Percentiles rank a stretch among this genome's conserved stretches.
These are phyloP conservation scores for Lentinula lateritia DNA, from an alignment of 768 basidiomycete genomes.

Conservation along the genomic window DNA sequence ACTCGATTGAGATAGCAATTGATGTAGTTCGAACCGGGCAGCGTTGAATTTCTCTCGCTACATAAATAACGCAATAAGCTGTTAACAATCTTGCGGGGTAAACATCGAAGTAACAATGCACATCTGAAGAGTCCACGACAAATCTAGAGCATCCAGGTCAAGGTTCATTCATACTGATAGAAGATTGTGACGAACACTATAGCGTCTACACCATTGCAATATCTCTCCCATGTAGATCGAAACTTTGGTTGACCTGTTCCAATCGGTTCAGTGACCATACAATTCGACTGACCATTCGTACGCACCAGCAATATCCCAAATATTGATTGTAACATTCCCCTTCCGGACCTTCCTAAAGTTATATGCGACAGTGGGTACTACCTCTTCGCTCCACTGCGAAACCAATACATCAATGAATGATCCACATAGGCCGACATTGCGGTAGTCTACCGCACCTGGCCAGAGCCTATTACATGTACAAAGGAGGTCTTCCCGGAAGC, in stretches of 20 bases:
- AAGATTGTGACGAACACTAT: conserved; percentile 59
- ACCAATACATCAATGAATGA: not conserved
- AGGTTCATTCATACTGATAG: not conserved
- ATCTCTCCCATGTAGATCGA: conserved; percentile 93
- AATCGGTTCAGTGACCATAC: conserved; percentile 1
- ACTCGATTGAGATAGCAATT: conserved; percentile 61
- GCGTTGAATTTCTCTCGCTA: conserved; percentile 81
- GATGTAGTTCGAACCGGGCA: conserved; percentile 79
- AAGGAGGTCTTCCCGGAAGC: conserved; percentile 95
- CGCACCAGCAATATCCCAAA: conserved; percentile 92
- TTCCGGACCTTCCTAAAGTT: conserved; percentile 85
- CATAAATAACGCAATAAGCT: not conserved
- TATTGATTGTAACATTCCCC: conserved; percentile 86
- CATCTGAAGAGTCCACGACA: conserved; percentile 89
- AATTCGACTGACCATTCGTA: not conserved
- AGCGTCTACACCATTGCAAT: conserved; percentile 89
- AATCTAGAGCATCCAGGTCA: conserved; percentile 43
- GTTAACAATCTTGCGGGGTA: not conserved
- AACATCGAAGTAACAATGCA: conserved; percentile 29
- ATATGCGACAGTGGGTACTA: conserved; percentile 94
- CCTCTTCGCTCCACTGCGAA: conserved; percentile 87
- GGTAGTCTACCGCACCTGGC: conserved; percentile 46
- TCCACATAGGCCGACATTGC: not conserved
- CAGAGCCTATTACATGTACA: conserved; percentile 86
- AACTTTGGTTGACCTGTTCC: conserved; percentile 81